phyloP scores from a whole-genome alignment of 257 asterid genomes.

The Capsicum pubescens region DNA sequence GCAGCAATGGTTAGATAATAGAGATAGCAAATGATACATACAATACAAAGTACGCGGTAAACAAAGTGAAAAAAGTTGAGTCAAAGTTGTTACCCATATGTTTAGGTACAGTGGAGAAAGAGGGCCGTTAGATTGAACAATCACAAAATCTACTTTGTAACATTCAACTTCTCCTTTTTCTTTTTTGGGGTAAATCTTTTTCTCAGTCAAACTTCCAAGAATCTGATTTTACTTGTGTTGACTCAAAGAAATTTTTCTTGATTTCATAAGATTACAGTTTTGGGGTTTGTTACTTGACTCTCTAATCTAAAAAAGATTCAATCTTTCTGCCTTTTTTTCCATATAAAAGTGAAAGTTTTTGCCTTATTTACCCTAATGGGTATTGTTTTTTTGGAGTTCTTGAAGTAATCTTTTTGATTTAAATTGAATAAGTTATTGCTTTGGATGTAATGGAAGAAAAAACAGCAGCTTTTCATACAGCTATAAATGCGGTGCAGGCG shows the following conservation, averaged over 20 bases:
- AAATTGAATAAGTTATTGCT: not conserved
- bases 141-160: not conserved
- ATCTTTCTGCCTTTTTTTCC: not conserved
- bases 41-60: no score
- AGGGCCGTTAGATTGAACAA: not conserved
- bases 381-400: not conserved
- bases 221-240: conserved; percentile 1
- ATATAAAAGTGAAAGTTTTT: no score
- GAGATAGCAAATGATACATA: no score
- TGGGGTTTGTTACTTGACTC: not conserved
- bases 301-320: not conserved
- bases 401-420: not conserved
- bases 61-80: no score
- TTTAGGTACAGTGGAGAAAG: no score
- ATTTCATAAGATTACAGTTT: not conserved
- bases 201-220: conserved; percentile 12
- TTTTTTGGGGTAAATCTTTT: not conserved
- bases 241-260: conserved; percentile 4
- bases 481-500: conserved; percentile 73
- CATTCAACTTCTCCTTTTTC: not conserved
- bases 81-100: no score
- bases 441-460: conserved; percentile 65
- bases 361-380: not conserved
- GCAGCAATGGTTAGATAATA: no score
- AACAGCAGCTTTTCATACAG: conserved; percentile 85